phyloP scores from a whole-genome alignment of 2,329 filamentous ascomycete species.

The Epichloe amarillans region DNA sequence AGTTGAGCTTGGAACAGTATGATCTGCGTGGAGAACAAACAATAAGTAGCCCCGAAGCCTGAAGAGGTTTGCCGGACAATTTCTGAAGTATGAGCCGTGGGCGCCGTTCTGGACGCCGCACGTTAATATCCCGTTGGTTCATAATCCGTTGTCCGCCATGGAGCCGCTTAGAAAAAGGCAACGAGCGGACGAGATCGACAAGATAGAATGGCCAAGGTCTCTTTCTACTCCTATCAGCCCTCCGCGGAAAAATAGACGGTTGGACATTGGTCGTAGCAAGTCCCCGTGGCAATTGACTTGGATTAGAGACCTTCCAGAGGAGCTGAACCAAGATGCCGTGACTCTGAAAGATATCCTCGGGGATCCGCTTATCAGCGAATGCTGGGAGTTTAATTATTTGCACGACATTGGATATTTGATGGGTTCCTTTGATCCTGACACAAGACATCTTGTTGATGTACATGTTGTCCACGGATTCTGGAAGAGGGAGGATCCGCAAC shows the following conservation, averaged over 20 bases:
- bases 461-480: conserved; percentile 50
- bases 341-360: conserved; percentile 55
- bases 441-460: conserved; percentile 33
- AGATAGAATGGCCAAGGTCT: conserved; percentile 10
- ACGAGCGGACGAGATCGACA: conserved; percentile 7
- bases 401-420: conserved; percentile 47
- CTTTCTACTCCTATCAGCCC: conserved; percentile 32
- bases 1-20: no score
- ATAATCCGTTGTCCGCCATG: conserved; percentile 13
- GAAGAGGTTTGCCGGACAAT: no score
- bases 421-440: conserved; percentile 38
- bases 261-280: conserved; percentile 16
- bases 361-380: conserved; percentile 58
- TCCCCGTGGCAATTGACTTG: conserved; percentile 63
- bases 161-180: conserved; percentile 19
- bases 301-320: conserved; percentile 47
- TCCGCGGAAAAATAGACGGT: conserved; percentile 22
- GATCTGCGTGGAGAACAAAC: no score
- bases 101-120: not conserved
- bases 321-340: conserved; percentile 52
- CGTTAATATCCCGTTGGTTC: not conserved
- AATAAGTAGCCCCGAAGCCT: no score
- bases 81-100: not conserved
- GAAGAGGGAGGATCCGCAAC: conserved; percentile 52
- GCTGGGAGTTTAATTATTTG: conserved; percentile 58